phyloP scores from a whole-genome alignment of 805 yeast species.

The Priceomyces castillae region DNA sequence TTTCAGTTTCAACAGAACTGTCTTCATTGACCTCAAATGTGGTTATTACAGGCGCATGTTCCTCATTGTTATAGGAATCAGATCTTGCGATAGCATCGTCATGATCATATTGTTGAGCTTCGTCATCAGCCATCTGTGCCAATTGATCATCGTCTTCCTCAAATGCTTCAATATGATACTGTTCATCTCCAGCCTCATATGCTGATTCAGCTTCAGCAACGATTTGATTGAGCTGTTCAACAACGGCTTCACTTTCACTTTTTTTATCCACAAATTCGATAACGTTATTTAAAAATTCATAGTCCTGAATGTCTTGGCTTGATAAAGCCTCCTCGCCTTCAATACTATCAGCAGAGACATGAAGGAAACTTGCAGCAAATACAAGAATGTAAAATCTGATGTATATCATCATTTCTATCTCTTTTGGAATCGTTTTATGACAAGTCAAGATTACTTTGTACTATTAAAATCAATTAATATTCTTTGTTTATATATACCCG shows the following conservation, averaged over 20 bases:
- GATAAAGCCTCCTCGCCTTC: not conserved
- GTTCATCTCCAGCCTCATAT: not conserved
- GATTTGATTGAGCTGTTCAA: not conserved
- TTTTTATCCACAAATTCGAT: not conserved
- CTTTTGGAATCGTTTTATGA: not conserved
- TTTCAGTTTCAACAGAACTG: too few species aligned
- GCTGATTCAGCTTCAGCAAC: slow-evolving; percentile 1
- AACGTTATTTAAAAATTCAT: not conserved
- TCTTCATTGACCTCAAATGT: too few species aligned
- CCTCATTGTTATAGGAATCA: too few species aligned
- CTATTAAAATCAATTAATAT: not conserved
- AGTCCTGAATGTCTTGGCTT: not conserved
- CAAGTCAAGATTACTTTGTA: not conserved
- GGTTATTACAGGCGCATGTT: too few species aligned
- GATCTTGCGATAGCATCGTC: too few species aligned
- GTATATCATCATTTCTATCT: not conserved
- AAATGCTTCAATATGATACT: not conserved
- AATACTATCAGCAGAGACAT: not conserved
- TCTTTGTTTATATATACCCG: not conserved
- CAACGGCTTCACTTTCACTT: not conserved
- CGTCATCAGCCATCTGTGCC: not conserved
- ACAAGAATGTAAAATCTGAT: not conserved
- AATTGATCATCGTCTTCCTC: not conserved
- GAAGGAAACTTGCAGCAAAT: not conserved
- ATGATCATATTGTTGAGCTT: not conserved